phyloP scores from a whole-genome alignment of 1,139 yeast species.

The Keqinozyma sinolaborantium region DNA sequence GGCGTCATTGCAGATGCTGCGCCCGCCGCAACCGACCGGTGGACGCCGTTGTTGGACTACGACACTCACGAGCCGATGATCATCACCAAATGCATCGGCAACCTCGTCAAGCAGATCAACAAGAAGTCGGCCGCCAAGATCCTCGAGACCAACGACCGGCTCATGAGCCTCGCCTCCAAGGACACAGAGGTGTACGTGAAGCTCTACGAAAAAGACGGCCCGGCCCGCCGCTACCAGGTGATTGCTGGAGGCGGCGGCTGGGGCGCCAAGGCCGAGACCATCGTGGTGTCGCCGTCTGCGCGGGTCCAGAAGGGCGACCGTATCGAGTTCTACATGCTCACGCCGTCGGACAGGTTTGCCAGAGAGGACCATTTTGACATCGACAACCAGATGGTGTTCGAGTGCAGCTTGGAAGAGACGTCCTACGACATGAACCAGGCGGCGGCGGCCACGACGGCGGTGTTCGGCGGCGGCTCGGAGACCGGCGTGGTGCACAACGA shows the following conservation, averaged over 20 bases:
- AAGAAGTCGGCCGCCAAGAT: slow-evolving; percentile 48
- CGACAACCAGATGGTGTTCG: slow-evolving; percentile 15
- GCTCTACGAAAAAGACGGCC: slow-evolving; percentile 16
- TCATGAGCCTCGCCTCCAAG: slow-evolving; percentile 44
- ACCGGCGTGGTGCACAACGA: slow-evolving; percentile 38
- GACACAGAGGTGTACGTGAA: slow-evolving; percentile 47
- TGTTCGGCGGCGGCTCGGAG: slow-evolving; percentile 48
- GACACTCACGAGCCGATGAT: slow-evolving; percentile 16
- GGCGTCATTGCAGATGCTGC: slow-evolving; percentile 6
- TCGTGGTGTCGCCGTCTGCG: slow-evolving; percentile 59
- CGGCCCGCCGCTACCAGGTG: slow-evolving; percentile 34
- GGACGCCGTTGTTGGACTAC: slow-evolving; percentile 28
- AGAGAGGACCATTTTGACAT: slow-evolving; percentile 4
- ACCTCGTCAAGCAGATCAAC: slow-evolving; percentile 49
- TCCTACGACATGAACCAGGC: slow-evolving; percentile 13
- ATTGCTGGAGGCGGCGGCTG: slow-evolving; percentile 68
- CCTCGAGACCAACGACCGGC: slow-evolving; percentile 38
- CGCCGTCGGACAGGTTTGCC: slow-evolving; percentile 29
- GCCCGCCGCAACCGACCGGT: slow-evolving; percentile 19
- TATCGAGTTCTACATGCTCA: slow-evolving; percentile 46
- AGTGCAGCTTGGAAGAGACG: slow-evolving; percentile 31
- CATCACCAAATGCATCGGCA: slow-evolving; percentile 46
- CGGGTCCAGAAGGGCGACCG: slow-evolving; percentile 39
- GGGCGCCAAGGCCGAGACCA: slow-evolving; percentile 59
- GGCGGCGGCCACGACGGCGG: slow-evolving; percentile 13